A percentile compares a stretch with the other conserved stretches of the same genome.
Evolutionary conservation across 2,329 filamentous ascomycete genomes (phyloP).

Genomic region (Talaromyces sp.): DNA sequence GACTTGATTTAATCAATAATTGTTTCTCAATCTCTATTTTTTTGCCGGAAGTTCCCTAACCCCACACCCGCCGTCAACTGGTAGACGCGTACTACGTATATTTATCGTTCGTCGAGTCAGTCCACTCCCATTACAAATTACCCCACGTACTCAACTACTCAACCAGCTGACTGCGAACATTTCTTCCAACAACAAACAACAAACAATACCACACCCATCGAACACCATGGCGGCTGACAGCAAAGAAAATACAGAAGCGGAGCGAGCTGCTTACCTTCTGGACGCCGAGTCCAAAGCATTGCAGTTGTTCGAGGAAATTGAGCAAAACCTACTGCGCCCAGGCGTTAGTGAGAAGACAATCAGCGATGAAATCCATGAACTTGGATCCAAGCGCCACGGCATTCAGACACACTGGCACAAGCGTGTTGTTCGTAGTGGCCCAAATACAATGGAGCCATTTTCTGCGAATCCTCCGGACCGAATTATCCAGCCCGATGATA

Average conservation of each 20-base stretch:
- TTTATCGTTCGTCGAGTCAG: neutral
- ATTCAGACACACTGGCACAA: slow-evolving; percentile 50
- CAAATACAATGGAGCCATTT: slow-evolving; percentile 46
- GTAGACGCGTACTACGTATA: neutral
- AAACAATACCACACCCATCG: neutral
- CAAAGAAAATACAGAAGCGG: slow-evolving; percentile 9
- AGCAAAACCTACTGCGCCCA: slow-evolving; percentile 39
- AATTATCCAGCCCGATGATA: slow-evolving; percentile 43
- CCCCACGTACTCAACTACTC: neutral
- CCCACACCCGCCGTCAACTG: neutral
- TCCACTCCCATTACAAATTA: neutral
- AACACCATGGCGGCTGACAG: neutral
- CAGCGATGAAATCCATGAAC: slow-evolving; percentile 43
- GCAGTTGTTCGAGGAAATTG: slow-evolving; percentile 44
- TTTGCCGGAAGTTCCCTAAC: neutral
- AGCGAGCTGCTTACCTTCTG: slow-evolving; percentile 33
- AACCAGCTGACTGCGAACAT: neutral
- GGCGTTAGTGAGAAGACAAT: slow-evolving; percentile 45
- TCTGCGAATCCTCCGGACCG: slow-evolving; percentile 47
- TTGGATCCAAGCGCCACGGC: slow-evolving; percentile 38
- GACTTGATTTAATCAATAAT: neutral
- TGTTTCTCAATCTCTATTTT: neutral
- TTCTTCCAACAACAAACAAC: neutral
- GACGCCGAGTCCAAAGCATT: slow-evolving; percentile 45
- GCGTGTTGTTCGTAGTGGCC: slow-evolving; percentile 45